Conservation (phyloP, 805 yeast genomes). For the Yarrowia keelungensis region DNA sequence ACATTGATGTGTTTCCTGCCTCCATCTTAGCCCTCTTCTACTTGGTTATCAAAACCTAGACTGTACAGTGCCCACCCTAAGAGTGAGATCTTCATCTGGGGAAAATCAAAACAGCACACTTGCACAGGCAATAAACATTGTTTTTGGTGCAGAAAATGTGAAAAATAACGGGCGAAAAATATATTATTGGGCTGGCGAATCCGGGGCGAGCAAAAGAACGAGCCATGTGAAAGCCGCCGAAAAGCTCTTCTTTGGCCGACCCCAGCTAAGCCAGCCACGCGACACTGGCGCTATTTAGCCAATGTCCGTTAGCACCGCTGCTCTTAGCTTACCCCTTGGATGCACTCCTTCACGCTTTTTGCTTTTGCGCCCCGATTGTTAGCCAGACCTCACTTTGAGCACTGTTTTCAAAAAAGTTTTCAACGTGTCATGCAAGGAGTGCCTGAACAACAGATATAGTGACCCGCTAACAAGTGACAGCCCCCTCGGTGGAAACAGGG, state of each 20-base stretch:
- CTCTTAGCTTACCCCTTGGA: slow-evolving; percentile 23
- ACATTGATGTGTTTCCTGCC: no score
- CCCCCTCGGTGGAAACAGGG: no score
- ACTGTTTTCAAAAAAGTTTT: neutral
- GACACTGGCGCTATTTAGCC: neutral
- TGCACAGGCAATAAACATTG: neutral
- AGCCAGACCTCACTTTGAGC: no score
- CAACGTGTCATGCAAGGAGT: slow-evolving; percentile 25
- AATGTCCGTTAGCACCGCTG: no score
- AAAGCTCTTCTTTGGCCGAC: no score
- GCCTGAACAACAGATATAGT: neutral
- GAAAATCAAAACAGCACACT: slow-evolving; percentile 25
- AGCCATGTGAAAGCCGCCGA: neutral
- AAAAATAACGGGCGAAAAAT: neutral
- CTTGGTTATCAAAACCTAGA: neutral
- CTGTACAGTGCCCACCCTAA: slow-evolving; percentile 22
- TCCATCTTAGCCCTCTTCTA: no score
- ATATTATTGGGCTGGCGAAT: neutral
- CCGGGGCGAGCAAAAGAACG: neutral
- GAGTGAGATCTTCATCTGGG: slow-evolving; percentile 25
- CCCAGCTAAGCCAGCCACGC: neutral
- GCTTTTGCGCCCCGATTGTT: neutral
- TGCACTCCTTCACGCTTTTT: slow-evolving; percentile 19
- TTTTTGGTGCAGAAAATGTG: neutral
- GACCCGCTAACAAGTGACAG: neutral